These are phyloP conservation scores for Pyrenochaeta sp. DNA, from an alignment of 2,329 filamentous ascomycete species.

Conservation along the genomic window DNA sequence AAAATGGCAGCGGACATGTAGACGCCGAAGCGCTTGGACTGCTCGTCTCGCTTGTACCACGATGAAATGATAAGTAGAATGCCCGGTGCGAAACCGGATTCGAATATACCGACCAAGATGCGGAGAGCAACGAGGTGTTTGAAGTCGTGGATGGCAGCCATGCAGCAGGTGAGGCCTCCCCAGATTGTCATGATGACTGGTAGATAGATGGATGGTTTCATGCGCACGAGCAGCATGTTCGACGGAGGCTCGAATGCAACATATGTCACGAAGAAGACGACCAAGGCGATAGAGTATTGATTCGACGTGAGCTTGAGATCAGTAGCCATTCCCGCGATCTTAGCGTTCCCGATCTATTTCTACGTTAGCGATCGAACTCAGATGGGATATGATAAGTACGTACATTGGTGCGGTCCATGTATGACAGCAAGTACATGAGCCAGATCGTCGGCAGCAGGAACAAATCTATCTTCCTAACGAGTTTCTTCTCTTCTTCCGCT, in stretches of 20 bases:
- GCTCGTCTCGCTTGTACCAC: conserved; percentile 68
- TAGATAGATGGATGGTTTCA: conserved; percentile 60
- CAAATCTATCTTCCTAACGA: conserved; percentile 60
- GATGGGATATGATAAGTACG: background rate
- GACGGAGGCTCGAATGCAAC: conserved; percentile 63
- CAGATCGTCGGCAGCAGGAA: conserved; percentile 58
- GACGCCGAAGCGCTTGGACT: conserved; percentile 64
- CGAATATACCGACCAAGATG: conserved; percentile 64
- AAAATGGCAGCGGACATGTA: conserved; percentile 67
- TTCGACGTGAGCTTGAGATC: conserved; percentile 58
- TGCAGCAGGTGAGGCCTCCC: conserved; percentile 60
- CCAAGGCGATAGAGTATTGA: conserved; percentile 60
- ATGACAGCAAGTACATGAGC: conserved; percentile 60
- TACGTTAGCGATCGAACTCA: conserved; percentile 13
- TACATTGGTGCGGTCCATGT: conserved; percentile 55
- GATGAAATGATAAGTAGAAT: conserved; percentile 64
- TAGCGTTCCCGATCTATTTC: conserved; percentile 60
- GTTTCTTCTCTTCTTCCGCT: conserved; percentile 57
- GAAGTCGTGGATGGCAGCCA: conserved; percentile 60
- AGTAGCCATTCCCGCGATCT: conserved; percentile 60
- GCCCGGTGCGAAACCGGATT: conserved; percentile 65
- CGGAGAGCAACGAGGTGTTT: conserved; percentile 61
- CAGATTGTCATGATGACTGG: conserved; percentile 64
- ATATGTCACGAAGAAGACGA: conserved; percentile 64
- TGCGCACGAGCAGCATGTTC: conserved; percentile 62